Evolutionary conservation across 441 rosid genomes (phyloP).

Genomic region (Pelargonium fulgidum): DNA sequence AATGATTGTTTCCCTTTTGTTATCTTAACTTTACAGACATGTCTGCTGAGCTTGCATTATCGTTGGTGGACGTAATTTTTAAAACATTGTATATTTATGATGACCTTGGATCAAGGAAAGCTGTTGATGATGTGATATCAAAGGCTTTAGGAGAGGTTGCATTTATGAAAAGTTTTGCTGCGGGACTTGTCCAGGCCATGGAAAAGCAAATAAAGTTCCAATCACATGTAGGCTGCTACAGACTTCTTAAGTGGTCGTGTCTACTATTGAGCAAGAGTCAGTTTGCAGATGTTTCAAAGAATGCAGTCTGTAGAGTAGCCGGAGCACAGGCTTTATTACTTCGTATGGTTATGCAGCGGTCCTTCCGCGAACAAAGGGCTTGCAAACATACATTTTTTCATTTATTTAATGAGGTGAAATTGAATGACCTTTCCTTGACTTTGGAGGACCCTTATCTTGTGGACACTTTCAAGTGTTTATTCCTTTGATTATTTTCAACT

Average conservation of each 20-base stretch:
- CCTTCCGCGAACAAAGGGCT: constrained; percentile 64
- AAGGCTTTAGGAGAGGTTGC: constrained; percentile 45
- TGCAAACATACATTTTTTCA: constrained; percentile 54
- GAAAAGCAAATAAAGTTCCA: constrained; percentile 65
- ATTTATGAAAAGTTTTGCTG: constrained; percentile 86
- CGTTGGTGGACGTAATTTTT: constrained; percentile 65
- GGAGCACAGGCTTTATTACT: constrained; percentile 72
- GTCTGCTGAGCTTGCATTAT: constrained; percentile 47
- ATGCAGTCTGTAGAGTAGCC: constrained; percentile 71
- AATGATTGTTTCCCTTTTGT: background rate
- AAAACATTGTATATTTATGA: constrained; percentile 61
- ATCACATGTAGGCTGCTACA: constrained; percentile 55
- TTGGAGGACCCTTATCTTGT: background rate
- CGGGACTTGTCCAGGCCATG: constrained; percentile 78
- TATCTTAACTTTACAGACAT: constrained; percentile 47
- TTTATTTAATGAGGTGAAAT: constrained; percentile 48
- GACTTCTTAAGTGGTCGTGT: constrained; percentile 85
- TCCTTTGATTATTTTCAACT: constrained; percentile 2
- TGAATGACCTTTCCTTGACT: constrained; percentile 8
- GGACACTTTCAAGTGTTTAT: background rate
- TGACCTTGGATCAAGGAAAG: constrained; percentile 69
- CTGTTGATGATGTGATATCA: constrained; percentile 68
- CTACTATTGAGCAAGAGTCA: constrained; percentile 66
- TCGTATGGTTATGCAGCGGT: constrained; percentile 50
- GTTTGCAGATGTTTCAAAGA: constrained; percentile 67